Evolutionary conservation across 306 rosid species (phyloP).

Genomic region (Prinsepia uniflora): DNA sequence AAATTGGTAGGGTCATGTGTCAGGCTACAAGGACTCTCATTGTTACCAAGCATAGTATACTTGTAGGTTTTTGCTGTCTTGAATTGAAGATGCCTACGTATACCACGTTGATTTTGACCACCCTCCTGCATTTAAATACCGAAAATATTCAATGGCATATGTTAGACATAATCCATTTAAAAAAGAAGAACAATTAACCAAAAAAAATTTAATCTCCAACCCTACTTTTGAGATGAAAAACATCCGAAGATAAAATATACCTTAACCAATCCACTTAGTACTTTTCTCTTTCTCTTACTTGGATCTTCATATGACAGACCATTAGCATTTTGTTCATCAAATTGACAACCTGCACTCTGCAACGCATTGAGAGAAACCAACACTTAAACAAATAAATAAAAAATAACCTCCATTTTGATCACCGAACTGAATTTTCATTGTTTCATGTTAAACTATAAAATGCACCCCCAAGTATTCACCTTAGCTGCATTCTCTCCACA

Average conservation of each 20-base stretch:
- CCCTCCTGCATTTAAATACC: constrained; percentile 9
- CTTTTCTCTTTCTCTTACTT: neutral
- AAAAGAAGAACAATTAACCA: neutral
- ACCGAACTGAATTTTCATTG: neutral
- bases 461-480: neutral
- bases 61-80: constrained; percentile 11
- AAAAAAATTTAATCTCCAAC: neutral
- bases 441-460: neutral
- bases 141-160: constrained; percentile 6
- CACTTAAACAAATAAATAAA: neutral
- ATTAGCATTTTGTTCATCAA: neutral
- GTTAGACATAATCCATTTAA: neutral
- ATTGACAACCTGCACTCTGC: constrained; percentile 7
- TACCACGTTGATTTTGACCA: constrained; percentile 15
- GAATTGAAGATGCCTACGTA: constrained; percentile 31
- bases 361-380: neutral
- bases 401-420: neutral
- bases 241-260: neutral
- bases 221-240: neutral
- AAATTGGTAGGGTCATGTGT: constrained; percentile 1
- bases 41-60: constrained; percentile 1
- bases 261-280: neutral
- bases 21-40: constrained; percentile 1
- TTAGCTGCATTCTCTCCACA: constrained; percentile 1
- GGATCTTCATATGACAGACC: constrained; percentile 7